Conservation (phyloP, 1,139 yeast species). For the Yamadazyma atmosphaerica region DNA sequence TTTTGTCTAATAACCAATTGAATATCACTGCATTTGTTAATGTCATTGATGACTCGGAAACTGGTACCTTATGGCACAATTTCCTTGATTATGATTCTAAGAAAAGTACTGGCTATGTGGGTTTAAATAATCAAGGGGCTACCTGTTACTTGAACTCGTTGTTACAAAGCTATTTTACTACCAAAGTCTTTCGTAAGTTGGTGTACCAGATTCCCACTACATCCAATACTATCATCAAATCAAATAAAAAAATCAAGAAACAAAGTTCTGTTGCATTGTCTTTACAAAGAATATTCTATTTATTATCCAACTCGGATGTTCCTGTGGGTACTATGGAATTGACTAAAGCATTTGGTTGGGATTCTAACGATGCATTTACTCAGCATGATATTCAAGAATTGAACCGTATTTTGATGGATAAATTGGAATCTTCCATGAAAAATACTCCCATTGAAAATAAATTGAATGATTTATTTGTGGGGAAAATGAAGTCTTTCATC, state of each 20-base stretch:
- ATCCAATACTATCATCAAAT: constrained; percentile 23
- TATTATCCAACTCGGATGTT: constrained; percentile 65
- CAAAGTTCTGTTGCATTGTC: constrained; percentile 71
- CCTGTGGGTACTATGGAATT: constrained; percentile 86
- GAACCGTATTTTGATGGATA: constrained; percentile 93
- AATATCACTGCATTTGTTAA: constrained; percentile 78
- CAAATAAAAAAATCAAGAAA: constrained; percentile 28
- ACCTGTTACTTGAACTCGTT: constrained; percentile 94
- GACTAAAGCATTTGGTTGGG: constrained; percentile 97
- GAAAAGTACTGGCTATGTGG: constrained; percentile 84
- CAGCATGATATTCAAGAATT: constrained; percentile 98
- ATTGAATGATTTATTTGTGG: constrained; percentile 84
- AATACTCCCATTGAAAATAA: constrained; percentile 82
- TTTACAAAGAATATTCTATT: constrained; percentile 82
- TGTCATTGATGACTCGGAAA: constrained; percentile 77
- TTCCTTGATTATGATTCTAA: constrained; percentile 86
- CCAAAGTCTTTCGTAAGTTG: constrained; percentile 76
- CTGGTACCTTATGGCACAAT: constrained; percentile 93
- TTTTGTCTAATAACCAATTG: constrained; percentile 58
- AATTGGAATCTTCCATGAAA: constrained; percentile 88
- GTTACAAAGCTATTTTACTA: constrained; percentile 85
- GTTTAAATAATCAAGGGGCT: constrained; percentile 95
- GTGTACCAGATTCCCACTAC: constrained; percentile 90
- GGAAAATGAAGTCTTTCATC: constrained; percentile 93
- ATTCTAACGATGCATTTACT: constrained; percentile 89